Base-by-base conservation (phyloP, 192 early-diverging fungal species). In the Backusella macrospora region DNA sequence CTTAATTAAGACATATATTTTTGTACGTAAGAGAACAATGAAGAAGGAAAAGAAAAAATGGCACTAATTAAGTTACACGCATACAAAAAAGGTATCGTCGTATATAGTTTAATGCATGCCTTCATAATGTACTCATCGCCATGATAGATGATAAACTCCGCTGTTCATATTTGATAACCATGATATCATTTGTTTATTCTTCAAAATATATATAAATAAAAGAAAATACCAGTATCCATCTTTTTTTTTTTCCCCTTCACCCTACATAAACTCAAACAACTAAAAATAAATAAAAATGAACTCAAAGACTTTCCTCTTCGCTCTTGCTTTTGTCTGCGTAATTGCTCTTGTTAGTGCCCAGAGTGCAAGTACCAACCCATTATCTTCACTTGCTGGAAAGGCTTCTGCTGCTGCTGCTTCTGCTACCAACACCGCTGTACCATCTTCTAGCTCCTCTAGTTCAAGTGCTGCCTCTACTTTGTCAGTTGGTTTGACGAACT, bases 251-350 rank as follows among this genome's bases (percentile, higher is more conserved):
- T 42, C 40, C 23, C 21, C 23, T 55, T n/a, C n/a, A n/a, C n/a
- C n/a, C n/a, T n/a, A n/a, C n/a, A n/a, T n/a, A n/a, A n/a, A n/a
- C n/a, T n/a, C n/a, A 55, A 55, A 18, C 9, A 52, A 52, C n/a
- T 52, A 52, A 7, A 52, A 52, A 48, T 16, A n/a, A 65, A 13
- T 26, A 40, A 59, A 44, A 71, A 71, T 71, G 70, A 71, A 71
- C 70, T 21, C 52, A 49, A 71, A 52, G 23, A 71, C 21, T 40
- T 71, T 62, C 21, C 48, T 71, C 40, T 9, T 37, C 42, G 4
- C 42, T 12, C 23, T 71, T 38, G 70, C 70, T 42, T 29, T 43
- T 40, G 4, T 71, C 52, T 71, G 70, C 38, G 42, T 71, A 5
- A 18, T 62, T 38, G 70, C 52, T 18, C 18, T 71, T 13, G 70